Base-by-base conservation (phyloP, 83 land plant genomes). In the Diphasiastrum complanatum region DNA sequence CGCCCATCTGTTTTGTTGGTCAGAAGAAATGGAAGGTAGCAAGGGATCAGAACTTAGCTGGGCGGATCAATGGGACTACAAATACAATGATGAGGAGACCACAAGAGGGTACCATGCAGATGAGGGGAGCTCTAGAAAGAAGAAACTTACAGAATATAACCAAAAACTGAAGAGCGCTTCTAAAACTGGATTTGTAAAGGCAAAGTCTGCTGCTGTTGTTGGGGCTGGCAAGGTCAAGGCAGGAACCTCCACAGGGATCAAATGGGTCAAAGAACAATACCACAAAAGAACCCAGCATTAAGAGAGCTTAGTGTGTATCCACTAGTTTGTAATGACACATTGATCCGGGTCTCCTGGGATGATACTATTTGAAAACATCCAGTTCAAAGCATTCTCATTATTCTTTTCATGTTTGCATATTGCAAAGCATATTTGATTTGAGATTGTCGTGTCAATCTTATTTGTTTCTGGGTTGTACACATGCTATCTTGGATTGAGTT, bases 11-110 rank as follows among this genome's bases (percentile, higher is more conserved):
- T n/a, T n/a, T n/a, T n/a, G n/a, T n/a, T n/a, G n/a, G n/a, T n/a
- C n/a, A n/a, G n/a, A n/a, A n/a, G n/a, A n/a, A n/a, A n/a, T n/a
- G n/a, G n/a, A n/a, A n/a, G n/a, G n/a, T n/a, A n/a, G n/a, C n/a
- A 48, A 48, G 51, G 25, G 30, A 12, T 2, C 25, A 33, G 72
- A 70, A 20, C 41, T 68, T 26, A 47, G 69, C 47, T 68, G 72
- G 72, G 72, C 72, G 16, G 72, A 68, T 33, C 72, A 68, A 37
- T 68, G 72, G 72, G 70, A 68, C 43, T 63, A 49, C 43, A 51
- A 65, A 29, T 62, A 28, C 33, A 62, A 62, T 27, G 65, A 62
- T 52, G 16, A 54, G 22, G 32, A 53, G 11, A 45, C 36, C 14
- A 45, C 52, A 2, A 23, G 18, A 1, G 45, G 33, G 28, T 63